A percentile compares a stretch with the other conserved stretches of the same genome.
These are phyloP conservation scores for Vinca minor DNA, from an alignment of 257 asterid genomes.

Conservation along the genomic window DNA sequence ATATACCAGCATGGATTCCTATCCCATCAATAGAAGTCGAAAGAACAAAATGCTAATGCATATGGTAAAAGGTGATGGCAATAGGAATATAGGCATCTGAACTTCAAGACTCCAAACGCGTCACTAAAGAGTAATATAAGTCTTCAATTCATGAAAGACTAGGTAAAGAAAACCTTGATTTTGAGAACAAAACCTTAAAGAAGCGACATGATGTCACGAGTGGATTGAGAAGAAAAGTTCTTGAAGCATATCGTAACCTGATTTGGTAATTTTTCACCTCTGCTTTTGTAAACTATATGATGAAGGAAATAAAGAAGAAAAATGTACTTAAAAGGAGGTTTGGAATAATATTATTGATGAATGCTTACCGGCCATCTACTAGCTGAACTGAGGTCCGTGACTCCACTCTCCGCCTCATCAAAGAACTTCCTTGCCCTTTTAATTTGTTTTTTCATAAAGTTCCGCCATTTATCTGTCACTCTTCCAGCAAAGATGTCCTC, in stretches of 20 bases:
- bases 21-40: neutral
- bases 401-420: constrained; percentile 78
- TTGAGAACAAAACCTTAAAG: neutral
- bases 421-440: constrained; percentile 82
- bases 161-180: neutral
- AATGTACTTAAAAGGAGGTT: neutral
- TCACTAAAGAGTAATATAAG: neutral
- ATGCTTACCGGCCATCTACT: constrained; percentile 96
- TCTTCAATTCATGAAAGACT: neutral
- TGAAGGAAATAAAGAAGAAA: neutral
- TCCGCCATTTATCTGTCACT: constrained; percentile 92
- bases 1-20: too few relatives aligned
- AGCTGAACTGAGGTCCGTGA: constrained; percentile 75
- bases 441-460: constrained; percentile 87
- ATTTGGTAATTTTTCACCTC: neutral
- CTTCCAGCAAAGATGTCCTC: constrained; percentile 80
- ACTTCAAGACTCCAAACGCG: neutral
- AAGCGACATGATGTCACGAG: neutral
- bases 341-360: neutral
- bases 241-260: neutral
- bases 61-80: neutral
- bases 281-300: neutral
- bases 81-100: neutral
- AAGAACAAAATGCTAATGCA: neutral
- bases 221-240: neutral